phyloP scores from a whole-genome alignment of 2,329 filamentous ascomycete species.

The Albophoma yamanashiensis region DNA sequence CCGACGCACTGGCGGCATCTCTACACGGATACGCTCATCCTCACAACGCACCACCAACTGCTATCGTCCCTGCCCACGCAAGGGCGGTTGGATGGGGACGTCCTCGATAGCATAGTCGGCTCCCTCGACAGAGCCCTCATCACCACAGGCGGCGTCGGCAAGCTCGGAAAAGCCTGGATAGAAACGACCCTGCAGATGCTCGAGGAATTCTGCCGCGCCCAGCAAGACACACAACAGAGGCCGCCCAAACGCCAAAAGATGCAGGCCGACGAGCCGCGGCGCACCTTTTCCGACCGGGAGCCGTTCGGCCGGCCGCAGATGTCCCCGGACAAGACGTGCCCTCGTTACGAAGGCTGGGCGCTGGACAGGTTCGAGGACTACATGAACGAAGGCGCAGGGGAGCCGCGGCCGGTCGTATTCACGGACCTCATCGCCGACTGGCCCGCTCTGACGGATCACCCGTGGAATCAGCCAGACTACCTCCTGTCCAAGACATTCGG shows the following conservation, averaged over 20 bases:
- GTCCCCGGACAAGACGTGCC: conserved; percentile 11
- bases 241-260: conserved; percentile 11
- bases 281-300: conserved; percentile 16
- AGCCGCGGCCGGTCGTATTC: conserved; percentile 57
- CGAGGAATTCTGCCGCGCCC: conserved; percentile 13
- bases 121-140: conserved; percentile 69
- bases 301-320: conserved; percentile 17
- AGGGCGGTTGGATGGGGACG: conserved; percentile 5
- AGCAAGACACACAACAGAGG: conserved; percentile 4
- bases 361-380: conserved; percentile 52
- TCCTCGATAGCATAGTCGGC: conserved; percentile 47
- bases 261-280: not conserved
- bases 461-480: conserved; percentile 67
- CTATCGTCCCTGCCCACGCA: conserved; percentile 7
- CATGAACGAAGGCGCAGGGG: conserved; percentile 33
- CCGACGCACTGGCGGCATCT: conserved; percentile 58
- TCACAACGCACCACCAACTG: conserved; percentile 39
- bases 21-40: conserved; percentile 60
- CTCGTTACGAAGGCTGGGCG: conserved; percentile 28
- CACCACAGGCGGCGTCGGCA: conserved; percentile 53
- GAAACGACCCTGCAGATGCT: conserved; percentile 38
- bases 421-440: conserved; percentile 52
- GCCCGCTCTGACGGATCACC: conserved; percentile 59
- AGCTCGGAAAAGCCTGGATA: conserved; percentile 39
- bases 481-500: conserved; percentile 63